A percentile compares a stretch with the other conserved stretches of the same genome.
phyloP scores from a whole-genome alignment of 345 rosid species.

The Acer campestre region DNA sequence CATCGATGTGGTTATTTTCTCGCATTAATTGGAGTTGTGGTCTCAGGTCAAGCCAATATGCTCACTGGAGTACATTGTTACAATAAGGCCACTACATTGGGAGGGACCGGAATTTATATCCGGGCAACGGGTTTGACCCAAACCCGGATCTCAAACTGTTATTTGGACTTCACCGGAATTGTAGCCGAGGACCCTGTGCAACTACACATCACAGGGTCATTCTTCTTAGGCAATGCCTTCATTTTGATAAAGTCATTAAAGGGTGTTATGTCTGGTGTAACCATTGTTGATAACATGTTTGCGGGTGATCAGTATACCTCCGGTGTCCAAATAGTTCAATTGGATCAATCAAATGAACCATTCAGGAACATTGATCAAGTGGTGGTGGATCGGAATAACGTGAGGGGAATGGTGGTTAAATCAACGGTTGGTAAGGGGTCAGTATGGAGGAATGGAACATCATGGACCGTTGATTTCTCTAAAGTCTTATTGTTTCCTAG shows the following conservation, averaged over 20 bases:
- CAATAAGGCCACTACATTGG: slow-evolving; percentile 27
- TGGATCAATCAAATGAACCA: slow-evolving; percentile 25
- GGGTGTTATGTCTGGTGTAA: slow-evolving; percentile 20
- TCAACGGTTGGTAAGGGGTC: slow-evolving; percentile 27
- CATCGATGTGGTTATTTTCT: slow-evolving; percentile 33
- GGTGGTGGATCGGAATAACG: slow-evolving; percentile 34
- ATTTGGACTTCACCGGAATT: slow-evolving; percentile 33
- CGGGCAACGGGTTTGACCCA: slow-evolving; percentile 25
- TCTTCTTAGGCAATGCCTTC: slow-evolving; percentile 32
- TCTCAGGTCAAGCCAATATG: slow-evolving; percentile 32
- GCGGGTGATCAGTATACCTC: slow-evolving; percentile 5
- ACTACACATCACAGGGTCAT: slow-evolving; percentile 25
- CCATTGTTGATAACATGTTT: slow-evolving; percentile 37
- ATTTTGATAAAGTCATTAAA: slow-evolving; percentile 26
- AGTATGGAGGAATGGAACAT: slow-evolving; percentile 25
- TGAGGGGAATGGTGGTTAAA: slow-evolving; percentile 28
- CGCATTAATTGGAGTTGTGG: slow-evolving; percentile 24
- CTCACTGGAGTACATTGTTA: slow-evolving; percentile 33
- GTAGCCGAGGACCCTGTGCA: slow-evolving; percentile 37
- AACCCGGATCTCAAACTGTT: slow-evolving; percentile 29
- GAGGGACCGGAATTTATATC: slow-evolving; percentile 34
- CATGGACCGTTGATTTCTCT: slow-evolving; percentile 29
- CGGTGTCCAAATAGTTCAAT: slow-evolving; percentile 19
- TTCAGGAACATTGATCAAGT: slow-evolving; percentile 32
- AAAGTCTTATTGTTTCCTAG: slow-evolving; percentile 20